Conservation (phyloP, 2,329 filamentous ascomycete genomes). For the Phialophora chinensis region DNA sequence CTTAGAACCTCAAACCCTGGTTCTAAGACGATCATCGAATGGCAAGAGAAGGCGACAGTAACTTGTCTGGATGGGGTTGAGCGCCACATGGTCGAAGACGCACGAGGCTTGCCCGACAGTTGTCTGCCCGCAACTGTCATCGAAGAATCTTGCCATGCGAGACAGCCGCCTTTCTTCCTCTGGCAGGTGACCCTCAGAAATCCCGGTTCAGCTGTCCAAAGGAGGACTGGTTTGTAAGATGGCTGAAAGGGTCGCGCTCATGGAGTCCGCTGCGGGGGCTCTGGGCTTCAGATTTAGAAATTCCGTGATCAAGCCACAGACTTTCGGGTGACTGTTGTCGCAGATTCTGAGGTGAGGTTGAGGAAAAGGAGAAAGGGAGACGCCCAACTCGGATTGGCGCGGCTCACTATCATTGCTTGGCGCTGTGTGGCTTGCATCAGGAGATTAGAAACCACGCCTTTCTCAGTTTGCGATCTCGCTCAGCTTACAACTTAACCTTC, state of each 20-base stretch:
- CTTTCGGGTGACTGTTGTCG: conserved; percentile 4
- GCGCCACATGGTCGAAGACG: conserved; percentile 21
- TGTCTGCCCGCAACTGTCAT: neutral
- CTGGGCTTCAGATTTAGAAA: neutral
- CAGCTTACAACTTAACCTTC: neutral
- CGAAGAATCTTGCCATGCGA: neutral
- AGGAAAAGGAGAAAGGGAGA: conserved; percentile 21
- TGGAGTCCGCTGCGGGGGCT: neutral
- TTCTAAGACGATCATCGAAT: conserved; percentile 2
- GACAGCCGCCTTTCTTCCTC: conserved; percentile 5
- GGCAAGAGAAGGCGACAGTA: neutral
- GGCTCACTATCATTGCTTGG: conserved; percentile 18
- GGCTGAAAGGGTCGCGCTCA: neutral
- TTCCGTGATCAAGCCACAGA: conserved; percentile 14
- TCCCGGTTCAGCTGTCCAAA: conserved; percentile 4
- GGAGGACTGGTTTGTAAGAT: neutral
- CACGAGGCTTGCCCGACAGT: conserved; percentile 8
- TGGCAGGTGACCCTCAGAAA: neutral
- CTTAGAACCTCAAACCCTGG: conserved; percentile 2
- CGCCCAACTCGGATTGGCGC: conserved; percentile 6
- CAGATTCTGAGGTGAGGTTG: conserved; percentile 13
- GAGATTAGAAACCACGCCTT: conserved; percentile 13
- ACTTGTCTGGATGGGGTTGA: conserved; percentile 10
- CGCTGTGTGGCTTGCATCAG: conserved; percentile 11
- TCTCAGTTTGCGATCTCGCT: neutral